A percentile compares a stretch with the other conserved stretches of the same genome.
Conservation (phyloP, 176 grass and related monocot genomes). For the Aegilops longissima region DNA sequence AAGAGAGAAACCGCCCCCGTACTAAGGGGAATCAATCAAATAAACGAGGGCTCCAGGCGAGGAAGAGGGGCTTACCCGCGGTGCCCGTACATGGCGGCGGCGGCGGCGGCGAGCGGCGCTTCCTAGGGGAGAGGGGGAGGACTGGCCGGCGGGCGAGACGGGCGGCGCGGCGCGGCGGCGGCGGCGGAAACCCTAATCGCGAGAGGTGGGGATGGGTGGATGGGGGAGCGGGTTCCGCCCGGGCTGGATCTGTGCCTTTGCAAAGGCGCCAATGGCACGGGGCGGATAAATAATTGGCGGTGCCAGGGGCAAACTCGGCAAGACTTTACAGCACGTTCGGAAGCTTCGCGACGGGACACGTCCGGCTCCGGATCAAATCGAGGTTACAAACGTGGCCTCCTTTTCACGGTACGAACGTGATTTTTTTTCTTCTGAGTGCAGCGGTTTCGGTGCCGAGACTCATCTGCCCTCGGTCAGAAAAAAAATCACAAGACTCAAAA, state of each 20-base stretch:
- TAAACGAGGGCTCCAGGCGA: background rate
- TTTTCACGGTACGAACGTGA: too few relatives aligned
- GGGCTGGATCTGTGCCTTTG: background rate
- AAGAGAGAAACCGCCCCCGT: background rate
- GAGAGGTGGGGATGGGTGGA: background rate
- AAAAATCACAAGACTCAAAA: too few relatives aligned
- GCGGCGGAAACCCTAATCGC: conserved; percentile 1
- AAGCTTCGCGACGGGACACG: background rate
- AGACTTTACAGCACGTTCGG: background rate
- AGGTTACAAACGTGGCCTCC: too few relatives aligned
- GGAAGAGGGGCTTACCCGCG: background rate
- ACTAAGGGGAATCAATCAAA: background rate
- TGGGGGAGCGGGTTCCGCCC: background rate
- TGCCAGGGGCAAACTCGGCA: background rate
- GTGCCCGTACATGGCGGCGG: conserved; percentile 22
- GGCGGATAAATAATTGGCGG: background rate
- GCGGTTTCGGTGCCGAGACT: too few relatives aligned
- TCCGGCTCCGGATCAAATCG: background rate
- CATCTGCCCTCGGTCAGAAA: too few relatives aligned
- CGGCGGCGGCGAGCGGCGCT: background rate
- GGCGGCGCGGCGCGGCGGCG: background rate
- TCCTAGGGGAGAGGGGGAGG: background rate
- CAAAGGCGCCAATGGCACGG: background rate
- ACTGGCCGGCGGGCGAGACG: background rate
- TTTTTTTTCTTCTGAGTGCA: too few relatives aligned